Percentiles rank a stretch among this genome's conserved stretches.
Conservation (phyloP, 306 rosid genomes). For the Fagus crenata region DNA sequence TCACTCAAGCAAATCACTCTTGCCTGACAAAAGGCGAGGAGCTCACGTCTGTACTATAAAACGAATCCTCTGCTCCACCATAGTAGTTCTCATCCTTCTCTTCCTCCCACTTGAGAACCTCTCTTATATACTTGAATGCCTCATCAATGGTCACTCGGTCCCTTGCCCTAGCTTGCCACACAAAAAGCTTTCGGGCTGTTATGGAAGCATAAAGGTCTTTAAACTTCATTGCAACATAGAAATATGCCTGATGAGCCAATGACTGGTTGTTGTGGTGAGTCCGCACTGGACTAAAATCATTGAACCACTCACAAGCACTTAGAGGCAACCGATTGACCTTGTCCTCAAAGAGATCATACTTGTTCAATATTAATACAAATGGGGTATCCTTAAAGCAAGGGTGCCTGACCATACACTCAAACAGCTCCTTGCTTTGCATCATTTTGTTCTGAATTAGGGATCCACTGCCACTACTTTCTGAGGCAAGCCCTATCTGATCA, state of each 20-base stretch:
- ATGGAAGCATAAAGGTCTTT: slow-evolving; percentile 85
- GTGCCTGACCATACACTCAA: slow-evolving; percentile 85
- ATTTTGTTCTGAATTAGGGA: slow-evolving; percentile 84
- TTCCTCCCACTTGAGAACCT: slow-evolving; percentile 96
- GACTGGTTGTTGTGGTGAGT: slow-evolving; percentile 69
- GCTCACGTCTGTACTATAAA: slow-evolving; percentile 89
- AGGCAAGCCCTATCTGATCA: slow-evolving; percentile 64
- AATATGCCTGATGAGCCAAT: slow-evolving; percentile 87
- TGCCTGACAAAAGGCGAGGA: slow-evolving; percentile 78
- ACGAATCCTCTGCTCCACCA: slow-evolving; percentile 87
- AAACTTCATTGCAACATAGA: slow-evolving; percentile 94
- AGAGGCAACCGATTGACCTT: slow-evolving; percentile 57
- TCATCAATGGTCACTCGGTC: slow-evolving; percentile 78
- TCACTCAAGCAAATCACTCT: slow-evolving; percentile 38
- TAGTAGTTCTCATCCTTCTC: slow-evolving; percentile 80
- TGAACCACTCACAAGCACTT: slow-evolving; percentile 80
- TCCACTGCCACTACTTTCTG: slow-evolving; percentile 73
- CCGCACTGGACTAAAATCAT: slow-evolving; percentile 66
- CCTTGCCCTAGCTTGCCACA: slow-evolving; percentile 84
- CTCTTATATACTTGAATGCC: slow-evolving; percentile 87
- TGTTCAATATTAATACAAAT: slow-evolving; percentile 79
- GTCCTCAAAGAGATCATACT: slow-evolving; percentile 83
- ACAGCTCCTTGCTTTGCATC: slow-evolving; percentile 91
- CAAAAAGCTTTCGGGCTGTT: slow-evolving; percentile 71
- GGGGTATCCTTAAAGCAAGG: slow-evolving; percentile 88